A percentile compares a stretch with the other conserved stretches of the same genome.
phyloP scores from a whole-genome alignment of 148 eudicot species.

The Heliosperma pusillum region DNA sequence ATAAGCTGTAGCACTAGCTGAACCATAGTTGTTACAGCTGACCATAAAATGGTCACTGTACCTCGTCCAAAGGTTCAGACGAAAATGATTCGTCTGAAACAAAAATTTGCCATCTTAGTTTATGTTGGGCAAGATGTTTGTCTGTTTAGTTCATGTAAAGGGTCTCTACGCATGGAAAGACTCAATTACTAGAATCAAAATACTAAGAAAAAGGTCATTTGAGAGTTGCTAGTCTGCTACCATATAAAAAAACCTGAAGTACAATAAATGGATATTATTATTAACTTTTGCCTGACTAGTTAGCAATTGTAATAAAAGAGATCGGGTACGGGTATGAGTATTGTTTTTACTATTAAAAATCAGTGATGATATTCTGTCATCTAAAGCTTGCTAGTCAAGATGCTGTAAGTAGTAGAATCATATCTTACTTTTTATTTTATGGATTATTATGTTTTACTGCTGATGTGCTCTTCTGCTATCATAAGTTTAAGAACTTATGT shows the following conservation, averaged over 20 bases:
- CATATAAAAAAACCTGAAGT: slow-evolving; percentile 6
- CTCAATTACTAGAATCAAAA: slow-evolving; percentile 2
- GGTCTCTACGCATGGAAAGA: background rate
- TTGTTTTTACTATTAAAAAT: background rate
- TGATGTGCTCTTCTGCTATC: slow-evolving; percentile 19
- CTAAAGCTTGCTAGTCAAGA: slow-evolving; percentile 19
- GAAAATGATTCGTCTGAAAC: no score
- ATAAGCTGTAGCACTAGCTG: no score
- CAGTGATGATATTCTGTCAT: slow-evolving; percentile 9
- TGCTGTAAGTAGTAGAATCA: slow-evolving; percentile 12
- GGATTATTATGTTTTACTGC: slow-evolving; percentile 24
- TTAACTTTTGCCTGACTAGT: background rate
- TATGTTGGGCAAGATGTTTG: slow-evolving; percentile 5
- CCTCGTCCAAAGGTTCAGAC: no score
- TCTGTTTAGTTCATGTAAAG: slow-evolving; percentile 1
- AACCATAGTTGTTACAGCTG: no score
- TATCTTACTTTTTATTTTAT: slow-evolving; percentile 7
- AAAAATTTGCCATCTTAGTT: background rate
- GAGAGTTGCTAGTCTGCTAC: background rate
- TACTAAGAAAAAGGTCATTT: background rate
- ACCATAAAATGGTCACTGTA: no score
- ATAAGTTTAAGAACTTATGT: slow-evolving; percentile 4
- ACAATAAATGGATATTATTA: slow-evolving; percentile 20
- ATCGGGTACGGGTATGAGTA: background rate
- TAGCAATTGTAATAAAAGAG: slow-evolving; percentile 12